Evolutionary conservation across 108 stramenopile genomes (phyloP).

Genomic region (Poteriospumella lacustris): DNA sequence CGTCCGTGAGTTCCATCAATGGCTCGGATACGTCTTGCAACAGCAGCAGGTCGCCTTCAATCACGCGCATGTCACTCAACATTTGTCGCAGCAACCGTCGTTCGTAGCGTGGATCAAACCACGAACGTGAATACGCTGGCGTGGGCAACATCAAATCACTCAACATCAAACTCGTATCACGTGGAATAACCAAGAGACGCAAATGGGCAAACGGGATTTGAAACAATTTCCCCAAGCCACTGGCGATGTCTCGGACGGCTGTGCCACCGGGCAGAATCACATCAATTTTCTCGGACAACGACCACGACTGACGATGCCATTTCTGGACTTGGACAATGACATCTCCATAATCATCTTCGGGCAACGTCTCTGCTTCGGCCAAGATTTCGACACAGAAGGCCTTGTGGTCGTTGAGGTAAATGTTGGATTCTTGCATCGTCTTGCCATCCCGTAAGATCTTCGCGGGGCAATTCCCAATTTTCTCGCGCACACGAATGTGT

Average conservation of each 20-base stretch:
- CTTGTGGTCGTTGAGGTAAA: neutral
- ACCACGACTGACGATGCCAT: conserved; percentile 17
- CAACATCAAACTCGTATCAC: neutral
- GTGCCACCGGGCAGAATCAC: neutral
- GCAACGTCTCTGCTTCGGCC: neutral
- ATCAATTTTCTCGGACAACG: neutral
- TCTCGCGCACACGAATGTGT: neutral
- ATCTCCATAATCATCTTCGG: neutral
- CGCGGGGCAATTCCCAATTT: neutral
- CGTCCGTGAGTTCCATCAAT: neutral
- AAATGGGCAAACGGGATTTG: neutral
- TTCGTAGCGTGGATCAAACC: conserved; percentile 8
- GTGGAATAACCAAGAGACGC: neutral
- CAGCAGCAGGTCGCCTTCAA: conserved; percentile 5
- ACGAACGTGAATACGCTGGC: conserved; percentile 7
- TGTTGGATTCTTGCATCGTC: neutral
- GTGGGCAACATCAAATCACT: neutral
- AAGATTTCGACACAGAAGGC: neutral
- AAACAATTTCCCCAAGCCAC: neutral
- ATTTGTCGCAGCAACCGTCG: neutral
- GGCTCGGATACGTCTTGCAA: conserved; percentile 23
- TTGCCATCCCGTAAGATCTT: conserved; percentile 1
- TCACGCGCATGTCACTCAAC: conserved; percentile 1
- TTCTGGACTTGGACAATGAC: conserved; percentile 14
- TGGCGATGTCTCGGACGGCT: conserved; percentile 9